Conservation (phyloP, 768 basidiomycete genomes). For the Daedaleopsis nitida region DNA sequence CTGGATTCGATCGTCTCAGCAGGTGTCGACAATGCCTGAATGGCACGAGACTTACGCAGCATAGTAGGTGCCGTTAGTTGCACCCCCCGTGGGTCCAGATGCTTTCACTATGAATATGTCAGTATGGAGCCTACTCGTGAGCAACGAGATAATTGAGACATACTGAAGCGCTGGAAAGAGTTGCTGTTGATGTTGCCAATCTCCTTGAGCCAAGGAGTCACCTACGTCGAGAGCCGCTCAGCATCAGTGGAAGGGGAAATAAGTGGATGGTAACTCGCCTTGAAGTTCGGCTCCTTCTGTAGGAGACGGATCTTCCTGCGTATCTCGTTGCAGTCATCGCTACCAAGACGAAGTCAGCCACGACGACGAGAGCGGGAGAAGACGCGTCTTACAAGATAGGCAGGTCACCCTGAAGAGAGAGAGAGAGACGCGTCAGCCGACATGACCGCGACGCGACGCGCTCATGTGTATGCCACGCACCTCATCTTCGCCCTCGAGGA, state of each 20-base stretch:
- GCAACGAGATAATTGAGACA: constrained; percentile 15
- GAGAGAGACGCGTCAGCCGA: background rate
- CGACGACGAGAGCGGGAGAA: background rate
- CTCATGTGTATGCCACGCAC: constrained; percentile 23
- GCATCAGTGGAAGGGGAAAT: background rate
- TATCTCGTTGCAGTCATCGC: constrained; percentile 49
- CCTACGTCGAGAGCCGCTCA: constrained; percentile 26
- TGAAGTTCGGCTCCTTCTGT: constrained; percentile 44
- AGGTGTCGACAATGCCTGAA: background rate
- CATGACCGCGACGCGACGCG: constrained; percentile 8
- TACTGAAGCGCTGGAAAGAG: constrained; percentile 48
- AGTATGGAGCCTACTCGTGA: background rate
- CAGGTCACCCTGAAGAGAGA: constrained; percentile 26
- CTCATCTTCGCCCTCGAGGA: constrained; percentile 44
- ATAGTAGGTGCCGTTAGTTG: constrained; percentile 47
- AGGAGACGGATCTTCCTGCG: constrained; percentile 46
- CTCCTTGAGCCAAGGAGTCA: constrained; percentile 47
- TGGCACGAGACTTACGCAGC: constrained; percentile 38
- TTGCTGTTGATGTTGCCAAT: constrained; percentile 50
- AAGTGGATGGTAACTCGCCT: constrained; percentile 30
- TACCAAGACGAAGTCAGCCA: constrained; percentile 15
- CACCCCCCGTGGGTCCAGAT: constrained; percentile 42
- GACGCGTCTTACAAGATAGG: constrained; percentile 33
- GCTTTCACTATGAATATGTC: constrained; percentile 39
- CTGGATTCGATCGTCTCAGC: constrained; percentile 23